A percentile compares a stretch with the other conserved stretches of the same genome.
phyloP scores from a whole-genome alignment of 2,329 filamentous ascomycete genomes.

The Monilinia fructigena region DNA sequence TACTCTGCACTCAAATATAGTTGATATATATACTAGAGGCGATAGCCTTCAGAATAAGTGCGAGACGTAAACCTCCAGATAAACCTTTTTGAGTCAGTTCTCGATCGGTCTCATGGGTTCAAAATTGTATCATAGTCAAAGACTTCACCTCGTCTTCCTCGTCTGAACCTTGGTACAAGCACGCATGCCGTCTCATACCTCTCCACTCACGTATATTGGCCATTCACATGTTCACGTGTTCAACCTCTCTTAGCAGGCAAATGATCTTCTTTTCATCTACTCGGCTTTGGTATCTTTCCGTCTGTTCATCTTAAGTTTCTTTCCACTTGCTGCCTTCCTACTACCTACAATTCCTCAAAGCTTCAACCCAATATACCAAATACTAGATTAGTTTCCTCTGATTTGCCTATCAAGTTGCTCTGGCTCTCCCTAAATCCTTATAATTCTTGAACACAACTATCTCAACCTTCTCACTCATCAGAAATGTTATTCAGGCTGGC shows the following conservation, averaged over 20 bases:
- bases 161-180: background rate
- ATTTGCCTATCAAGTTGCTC: background rate
- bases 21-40: background rate
- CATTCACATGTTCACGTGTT: constrained; percentile 3
- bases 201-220: background rate
- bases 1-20: background rate
- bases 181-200: background rate
- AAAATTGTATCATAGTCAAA: background rate
- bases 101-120: background rate
- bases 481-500: background rate
- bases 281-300: background rate
- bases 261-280: background rate
- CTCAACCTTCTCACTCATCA: background rate
- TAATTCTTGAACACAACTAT: background rate
- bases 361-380: background rate
- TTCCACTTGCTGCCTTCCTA: background rate
- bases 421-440: too few relatives aligned
- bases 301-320: background rate
- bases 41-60: background rate
- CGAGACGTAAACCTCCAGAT: background rate
- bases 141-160: background rate
- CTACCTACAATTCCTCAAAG: background rate
- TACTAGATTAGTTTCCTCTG: background rate
- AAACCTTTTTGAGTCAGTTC: background rate
- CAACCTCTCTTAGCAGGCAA: background rate